Conservation (phyloP, 768 basidiomycete species). For the Tylopilus sp. region DNA sequence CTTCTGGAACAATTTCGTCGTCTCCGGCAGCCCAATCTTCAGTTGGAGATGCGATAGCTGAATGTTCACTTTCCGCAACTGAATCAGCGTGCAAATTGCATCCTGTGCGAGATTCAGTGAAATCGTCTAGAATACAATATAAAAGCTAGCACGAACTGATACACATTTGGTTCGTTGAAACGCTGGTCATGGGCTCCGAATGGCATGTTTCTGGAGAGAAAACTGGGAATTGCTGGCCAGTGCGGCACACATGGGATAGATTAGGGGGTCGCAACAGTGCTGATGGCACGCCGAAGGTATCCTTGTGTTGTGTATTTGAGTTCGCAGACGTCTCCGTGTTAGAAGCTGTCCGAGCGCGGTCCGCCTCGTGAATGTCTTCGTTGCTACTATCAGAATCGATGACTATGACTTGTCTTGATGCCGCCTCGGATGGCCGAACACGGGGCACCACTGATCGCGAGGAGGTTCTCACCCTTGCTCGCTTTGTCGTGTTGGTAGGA, state of each 20-base stretch:
- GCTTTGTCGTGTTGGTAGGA: constrained; percentile 21
- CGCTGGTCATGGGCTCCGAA: constrained; percentile 16
- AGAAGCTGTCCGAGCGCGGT: neutral
- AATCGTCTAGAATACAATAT: neutral
- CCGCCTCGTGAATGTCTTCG: constrained; percentile 8
- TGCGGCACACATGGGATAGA: neutral
- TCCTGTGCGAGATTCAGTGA: constrained; percentile 4
- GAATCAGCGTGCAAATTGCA: neutral
- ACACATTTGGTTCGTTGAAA: constrained; percentile 3
- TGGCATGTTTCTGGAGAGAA: neutral
- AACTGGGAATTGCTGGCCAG: neutral
- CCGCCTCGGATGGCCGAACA: neutral
- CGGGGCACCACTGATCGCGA: neutral
- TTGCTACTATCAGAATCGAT: constrained; percentile 65
- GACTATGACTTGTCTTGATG: constrained; percentile 46
- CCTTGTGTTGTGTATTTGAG: constrained; percentile 1
- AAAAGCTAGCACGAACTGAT: constrained; percentile 13
- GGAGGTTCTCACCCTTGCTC: constrained; percentile 12
- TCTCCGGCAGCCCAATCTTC: constrained; percentile 73
- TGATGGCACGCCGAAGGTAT: constrained; percentile 26
- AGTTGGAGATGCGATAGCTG: constrained; percentile 23
- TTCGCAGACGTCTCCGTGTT: neutral
- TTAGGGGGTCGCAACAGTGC: constrained; percentile 15
- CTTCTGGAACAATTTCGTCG: constrained; percentile 51
- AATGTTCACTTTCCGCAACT: neutral